phyloP scores from a whole-genome alignment of 139 green algal genomes.

The Chlorella sp. region DNA sequence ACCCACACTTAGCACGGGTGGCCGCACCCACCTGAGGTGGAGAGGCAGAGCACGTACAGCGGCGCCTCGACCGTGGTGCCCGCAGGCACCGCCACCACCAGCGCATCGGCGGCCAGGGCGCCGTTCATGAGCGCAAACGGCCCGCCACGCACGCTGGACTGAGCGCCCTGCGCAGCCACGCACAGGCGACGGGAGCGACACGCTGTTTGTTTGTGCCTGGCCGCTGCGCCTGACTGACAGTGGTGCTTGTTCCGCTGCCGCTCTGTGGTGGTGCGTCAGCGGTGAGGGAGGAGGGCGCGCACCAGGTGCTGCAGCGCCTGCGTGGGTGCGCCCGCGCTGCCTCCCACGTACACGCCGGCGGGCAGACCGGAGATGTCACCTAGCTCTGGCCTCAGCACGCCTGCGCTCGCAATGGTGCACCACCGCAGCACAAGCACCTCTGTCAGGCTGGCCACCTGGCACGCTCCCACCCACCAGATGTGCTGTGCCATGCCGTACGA shows the following conservation, averaged over 20 bases:
- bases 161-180: slow-evolving; percentile 35
- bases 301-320: slow-evolving; percentile 34
- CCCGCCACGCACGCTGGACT: slow-evolving; percentile 46
- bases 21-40: too few relatives aligned
- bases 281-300: too few relatives aligned
- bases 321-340: slow-evolving; percentile 45
- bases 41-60: slow-evolving; percentile 67
- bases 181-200: background rate
- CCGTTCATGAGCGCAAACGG: slow-evolving; percentile 76
- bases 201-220: background rate
- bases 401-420: slow-evolving; percentile 57
- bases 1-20: too few relatives aligned
- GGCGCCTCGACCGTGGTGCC: slow-evolving; percentile 34
- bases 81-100: slow-evolving; percentile 55
- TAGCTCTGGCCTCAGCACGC: slow-evolving; percentile 35
- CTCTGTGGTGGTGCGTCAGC: background rate
- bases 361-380: slow-evolving; percentile 39
- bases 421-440: too few relatives aligned
- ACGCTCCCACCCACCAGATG: too few relatives aligned
- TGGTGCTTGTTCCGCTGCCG: background rate
- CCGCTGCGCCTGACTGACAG: background rate
- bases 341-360: slow-evolving; percentile 53
- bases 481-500: too few relatives aligned
- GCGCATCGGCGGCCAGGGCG: slow-evolving; percentile 38
- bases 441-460: too few relatives aligned